Base-by-base conservation (phyloP, 108 stramenopile genomes). In the Cyclotella baltica region DNA sequence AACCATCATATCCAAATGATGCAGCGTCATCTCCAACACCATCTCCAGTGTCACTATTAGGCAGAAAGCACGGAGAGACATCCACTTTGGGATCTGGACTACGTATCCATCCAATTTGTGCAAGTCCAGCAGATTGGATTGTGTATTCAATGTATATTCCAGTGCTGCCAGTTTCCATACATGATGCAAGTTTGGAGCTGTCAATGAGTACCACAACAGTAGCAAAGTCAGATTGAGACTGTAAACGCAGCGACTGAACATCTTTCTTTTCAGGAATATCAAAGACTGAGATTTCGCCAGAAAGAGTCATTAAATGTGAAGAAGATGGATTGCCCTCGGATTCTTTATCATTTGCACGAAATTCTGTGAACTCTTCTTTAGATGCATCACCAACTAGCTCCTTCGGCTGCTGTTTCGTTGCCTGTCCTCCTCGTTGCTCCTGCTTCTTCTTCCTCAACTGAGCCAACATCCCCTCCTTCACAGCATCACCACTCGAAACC, bases 201-300 rank as follows among this genome's bases (percentile, higher is more conserved):
- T 89, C 83, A 40, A 92, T 59, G 0, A 92, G 72, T 23, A 91
- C 64, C 2, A 83, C 94, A 50, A 87, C 87, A 11, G 94, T 95
- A 15, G 79, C 84, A 87, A 94, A 95, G 51, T 95, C 92, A 5
- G 94, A 95, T 80, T 89, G 80, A n/a, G 89, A 87, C 76, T 92
- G 92, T 18, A 95, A 67, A 11, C 89, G 76, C 59, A 87, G 33
- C 31, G 40, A 67, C 30, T 47, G 58, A 31, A 35, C 0, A 18
- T 62, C 15, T 40, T 78, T 52, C n/a, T 67, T 23, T 22, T 68
- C 50, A n/a, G 47, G 81, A 16, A 28, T 57, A 55, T 86, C 85
- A 83, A 56, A 87, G 25, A 36, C 83, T 62, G 47, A 86, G 53
- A 73, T 90, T 61, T 82, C 93, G 20, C 93, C 93, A 13, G 90